Conservation (phyloP, 495 filamentous ascomycete species). For the Gamarada debralockiae region DNA sequence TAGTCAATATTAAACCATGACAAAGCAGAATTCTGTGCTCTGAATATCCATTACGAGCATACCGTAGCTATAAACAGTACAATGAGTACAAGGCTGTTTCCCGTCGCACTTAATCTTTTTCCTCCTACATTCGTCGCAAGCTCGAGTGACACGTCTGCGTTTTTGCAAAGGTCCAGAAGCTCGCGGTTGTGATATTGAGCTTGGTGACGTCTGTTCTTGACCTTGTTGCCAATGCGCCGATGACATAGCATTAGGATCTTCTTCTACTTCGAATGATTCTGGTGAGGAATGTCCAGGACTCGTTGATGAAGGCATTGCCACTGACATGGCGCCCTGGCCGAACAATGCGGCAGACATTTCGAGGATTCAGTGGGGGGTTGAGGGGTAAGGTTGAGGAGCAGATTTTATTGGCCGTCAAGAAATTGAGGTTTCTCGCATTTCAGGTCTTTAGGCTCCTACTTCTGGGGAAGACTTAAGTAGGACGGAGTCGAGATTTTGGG, state of each 20-base stretch:
- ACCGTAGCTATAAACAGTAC: constrained; percentile 98
- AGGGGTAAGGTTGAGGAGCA: background rate
- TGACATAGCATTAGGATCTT: constrained; percentile 13
- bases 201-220: constrained; percentile 14
- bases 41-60: constrained; percentile 32
- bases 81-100: constrained; percentile 89
- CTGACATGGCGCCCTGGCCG: background rate
- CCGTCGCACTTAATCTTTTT: constrained; percentile 81
- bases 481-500: too few species aligned
- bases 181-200: constrained; percentile 14
- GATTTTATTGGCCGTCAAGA: background rate
- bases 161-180: constrained; percentile 65
- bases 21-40: background rate
- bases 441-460: background rate
- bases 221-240: constrained; percentile 15
- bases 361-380: background rate
- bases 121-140: constrained; percentile 92
- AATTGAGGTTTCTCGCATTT: background rate
- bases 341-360: constrained; percentile 9
- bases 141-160: constrained; percentile 80
- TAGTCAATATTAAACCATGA: background rate
- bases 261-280: constrained; percentile 24
- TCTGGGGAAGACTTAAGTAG: background rate
- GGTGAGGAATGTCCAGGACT: constrained; percentile 23
- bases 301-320: constrained; percentile 4